A percentile compares a stretch with the other conserved stretches of the same genome.
Evolutionary conservation across 352 stramenopile species (phyloP).

Genomic region (Globisporangium splendens): DNA sequence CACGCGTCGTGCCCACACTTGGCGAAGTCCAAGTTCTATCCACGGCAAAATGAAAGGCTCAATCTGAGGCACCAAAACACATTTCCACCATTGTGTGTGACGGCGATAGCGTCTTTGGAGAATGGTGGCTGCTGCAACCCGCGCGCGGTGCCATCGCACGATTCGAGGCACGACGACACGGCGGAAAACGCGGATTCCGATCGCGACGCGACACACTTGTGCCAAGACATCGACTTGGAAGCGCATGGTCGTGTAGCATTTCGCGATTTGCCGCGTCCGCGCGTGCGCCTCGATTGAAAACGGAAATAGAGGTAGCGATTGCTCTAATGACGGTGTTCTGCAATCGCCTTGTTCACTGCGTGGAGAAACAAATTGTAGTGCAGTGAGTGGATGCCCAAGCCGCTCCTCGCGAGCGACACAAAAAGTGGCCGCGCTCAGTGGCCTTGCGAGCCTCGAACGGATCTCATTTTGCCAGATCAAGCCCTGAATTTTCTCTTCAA

Average conservation of each 20-base stretch:
- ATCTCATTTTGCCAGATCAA: slow-evolving; percentile 55
- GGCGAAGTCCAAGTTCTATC: slow-evolving; percentile 8
- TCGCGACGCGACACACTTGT: slow-evolving; percentile 19
- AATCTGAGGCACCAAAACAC: slow-evolving; percentile 17
- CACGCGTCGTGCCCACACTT: slow-evolving; percentile 8
- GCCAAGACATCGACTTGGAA: slow-evolving; percentile 26
- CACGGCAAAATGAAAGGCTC: slow-evolving; percentile 11
- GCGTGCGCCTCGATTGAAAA: slow-evolving; percentile 38
- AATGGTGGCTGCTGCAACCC: slow-evolving; percentile 19
- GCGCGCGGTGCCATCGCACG: slow-evolving; percentile 20
- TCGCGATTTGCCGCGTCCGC: slow-evolving; percentile 19
- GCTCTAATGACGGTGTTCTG: not conserved
- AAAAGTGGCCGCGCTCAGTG: slow-evolving; percentile 45
- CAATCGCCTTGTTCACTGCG: too few relatives aligned
- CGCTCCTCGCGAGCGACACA: slow-evolving; percentile 33
- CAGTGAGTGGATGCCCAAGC: slow-evolving; percentile 29
- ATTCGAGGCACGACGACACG: slow-evolving; percentile 25
- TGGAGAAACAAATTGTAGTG: slow-evolving; percentile 15
- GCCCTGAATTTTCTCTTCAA: slow-evolving; percentile 40
- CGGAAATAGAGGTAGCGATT: slow-evolving; percentile 9
- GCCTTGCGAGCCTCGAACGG: slow-evolving; percentile 40
- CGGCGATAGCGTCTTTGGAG: slow-evolving; percentile 30
- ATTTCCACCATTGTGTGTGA: slow-evolving; percentile 18
- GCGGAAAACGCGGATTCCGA: slow-evolving; percentile 29
- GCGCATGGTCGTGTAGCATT: slow-evolving; percentile 19